Conservation (phyloP, 2,329 filamentous ascomycete species). For the Trichophyton rubrum region DNA sequence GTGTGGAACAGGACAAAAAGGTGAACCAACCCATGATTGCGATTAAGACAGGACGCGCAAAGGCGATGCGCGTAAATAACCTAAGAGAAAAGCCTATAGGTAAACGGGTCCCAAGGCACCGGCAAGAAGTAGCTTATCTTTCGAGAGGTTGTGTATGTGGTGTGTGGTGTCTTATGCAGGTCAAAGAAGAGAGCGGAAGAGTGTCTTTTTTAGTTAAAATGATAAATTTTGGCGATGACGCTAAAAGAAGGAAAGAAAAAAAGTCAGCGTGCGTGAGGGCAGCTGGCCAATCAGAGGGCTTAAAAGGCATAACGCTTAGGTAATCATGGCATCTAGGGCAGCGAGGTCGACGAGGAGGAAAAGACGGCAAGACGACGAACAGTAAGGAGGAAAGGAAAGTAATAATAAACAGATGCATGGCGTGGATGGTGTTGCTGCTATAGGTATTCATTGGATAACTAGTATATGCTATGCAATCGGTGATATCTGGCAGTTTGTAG, state of each 20-base stretch:
- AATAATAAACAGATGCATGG: not conserved
- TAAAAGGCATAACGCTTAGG: not conserved
- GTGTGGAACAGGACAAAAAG: slow-evolving; percentile 1
- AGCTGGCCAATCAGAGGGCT: slow-evolving; percentile 5
- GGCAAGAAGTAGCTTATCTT: slow-evolving; percentile 9
- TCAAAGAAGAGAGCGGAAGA: slow-evolving; percentile 11
- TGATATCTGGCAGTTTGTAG: too few relatives aligned
- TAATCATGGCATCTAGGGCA: not conserved
- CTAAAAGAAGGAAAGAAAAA: slow-evolving; percentile 9
- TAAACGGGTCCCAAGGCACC: slow-evolving; percentile 16
- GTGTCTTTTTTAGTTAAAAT: slow-evolving; percentile 9
- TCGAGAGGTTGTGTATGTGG: slow-evolving; percentile 13
- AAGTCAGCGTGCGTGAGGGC: slow-evolving; percentile 12
- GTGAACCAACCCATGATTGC: slow-evolving; percentile 48
- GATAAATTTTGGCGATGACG: slow-evolving; percentile 17
- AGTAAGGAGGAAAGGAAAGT: not conserved
- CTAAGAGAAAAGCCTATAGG: slow-evolving; percentile 17
- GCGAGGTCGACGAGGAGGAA: not conserved
- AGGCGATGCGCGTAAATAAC: slow-evolving; percentile 27
- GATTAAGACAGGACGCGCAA: slow-evolving; percentile 31
- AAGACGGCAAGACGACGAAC: not conserved
- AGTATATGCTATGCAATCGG: too few relatives aligned
- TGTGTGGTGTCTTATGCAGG: slow-evolving; percentile 7
- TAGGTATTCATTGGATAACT: too few relatives aligned
- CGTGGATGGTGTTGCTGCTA: too few relatives aligned